These are phyloP conservation scores for Acanthamoeba royreba DNA, from an alignment of 208 protist species.

Conservation along the genomic window DNA sequence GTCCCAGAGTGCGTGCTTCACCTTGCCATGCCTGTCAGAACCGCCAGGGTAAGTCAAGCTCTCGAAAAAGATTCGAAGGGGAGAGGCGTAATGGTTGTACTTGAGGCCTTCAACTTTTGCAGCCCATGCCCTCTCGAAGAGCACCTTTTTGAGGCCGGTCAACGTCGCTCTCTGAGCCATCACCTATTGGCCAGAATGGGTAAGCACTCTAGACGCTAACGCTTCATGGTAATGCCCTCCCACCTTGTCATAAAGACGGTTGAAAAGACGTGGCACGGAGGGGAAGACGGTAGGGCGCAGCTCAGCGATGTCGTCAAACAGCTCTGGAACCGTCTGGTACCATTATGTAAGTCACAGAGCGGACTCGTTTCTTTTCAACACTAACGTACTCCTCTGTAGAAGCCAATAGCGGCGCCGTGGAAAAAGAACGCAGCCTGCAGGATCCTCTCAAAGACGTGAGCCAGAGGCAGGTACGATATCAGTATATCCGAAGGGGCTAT, in stretches of 20 bases:
- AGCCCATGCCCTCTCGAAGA: constrained; percentile 43
- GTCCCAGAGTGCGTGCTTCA: not conserved
- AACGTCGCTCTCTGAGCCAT: not conserved
- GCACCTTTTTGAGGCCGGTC: constrained; percentile 32
- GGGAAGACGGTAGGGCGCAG: constrained; percentile 81
- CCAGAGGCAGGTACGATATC: constrained; percentile 82
- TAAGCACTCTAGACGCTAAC: too few relatives aligned
- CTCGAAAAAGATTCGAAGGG: not conserved
- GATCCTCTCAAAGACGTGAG: constrained; percentile 83
- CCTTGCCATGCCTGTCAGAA: not conserved
- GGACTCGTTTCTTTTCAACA: too few relatives aligned
- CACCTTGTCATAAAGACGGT: constrained; percentile 77
- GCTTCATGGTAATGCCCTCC: not conserved
- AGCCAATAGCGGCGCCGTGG: constrained; percentile 70
- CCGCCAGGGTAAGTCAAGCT: not conserved
- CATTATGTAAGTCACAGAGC: not conserved
- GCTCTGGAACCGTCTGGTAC: constrained; percentile 64
- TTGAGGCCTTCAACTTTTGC: not conserved
- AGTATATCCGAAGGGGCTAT: constrained; percentile 55
- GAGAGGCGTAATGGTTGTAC: not conserved
- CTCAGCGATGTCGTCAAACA: constrained; percentile 75
- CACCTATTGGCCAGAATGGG: too few relatives aligned
- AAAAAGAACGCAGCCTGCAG: not conserved
- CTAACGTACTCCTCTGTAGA: constrained; percentile 68
- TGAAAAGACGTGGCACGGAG: constrained; percentile 80